A percentile compares a stretch with the other conserved stretches of the same genome.
phyloP scores from a whole-genome alignment of 345 rosid genomes.

The Lenwebbia sp. region DNA sequence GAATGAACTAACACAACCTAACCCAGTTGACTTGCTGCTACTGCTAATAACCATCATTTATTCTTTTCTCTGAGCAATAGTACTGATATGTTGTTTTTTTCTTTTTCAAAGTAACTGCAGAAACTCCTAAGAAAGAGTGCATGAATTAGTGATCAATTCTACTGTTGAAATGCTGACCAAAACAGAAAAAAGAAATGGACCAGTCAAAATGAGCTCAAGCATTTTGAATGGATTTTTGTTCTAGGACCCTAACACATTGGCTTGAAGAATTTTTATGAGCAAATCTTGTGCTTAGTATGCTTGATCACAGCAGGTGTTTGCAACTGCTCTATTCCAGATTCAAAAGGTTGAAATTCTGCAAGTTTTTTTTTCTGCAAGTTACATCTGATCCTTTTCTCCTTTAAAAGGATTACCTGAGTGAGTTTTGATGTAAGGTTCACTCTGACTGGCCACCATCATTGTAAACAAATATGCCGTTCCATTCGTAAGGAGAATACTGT shows the following conservation, averaged over 20 bases:
- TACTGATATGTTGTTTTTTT: not conserved
- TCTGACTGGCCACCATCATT: not conserved
- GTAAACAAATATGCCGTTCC: not conserved
- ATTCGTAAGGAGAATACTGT: not conserved
- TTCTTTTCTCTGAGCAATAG: not conserved
- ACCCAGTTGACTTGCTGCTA: not conserved
- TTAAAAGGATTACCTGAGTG: not conserved
- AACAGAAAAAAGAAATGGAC: not conserved
- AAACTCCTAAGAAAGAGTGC: not conserved
- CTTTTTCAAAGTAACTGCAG: not conserved
- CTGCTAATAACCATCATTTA: not conserved
- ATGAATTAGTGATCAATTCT: not conserved
- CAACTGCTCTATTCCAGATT: not conserved
- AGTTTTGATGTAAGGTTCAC: not conserved
- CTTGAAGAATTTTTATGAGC: not conserved
- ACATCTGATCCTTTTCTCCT: not conserved
- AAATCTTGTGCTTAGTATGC: not conserved
- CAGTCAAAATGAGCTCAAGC: not conserved
- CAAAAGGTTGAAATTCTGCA: not conserved
- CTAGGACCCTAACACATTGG: not conserved
- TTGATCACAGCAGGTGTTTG: not conserved
- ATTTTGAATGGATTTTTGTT: not conserved
- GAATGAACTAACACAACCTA: not conserved
- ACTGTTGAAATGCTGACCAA: not conserved
- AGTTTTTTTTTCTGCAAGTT: not conserved